Base-by-base conservation (phyloP, 2,329 filamentous ascomycete species). In the Talaromyces atroroseus region DNA sequence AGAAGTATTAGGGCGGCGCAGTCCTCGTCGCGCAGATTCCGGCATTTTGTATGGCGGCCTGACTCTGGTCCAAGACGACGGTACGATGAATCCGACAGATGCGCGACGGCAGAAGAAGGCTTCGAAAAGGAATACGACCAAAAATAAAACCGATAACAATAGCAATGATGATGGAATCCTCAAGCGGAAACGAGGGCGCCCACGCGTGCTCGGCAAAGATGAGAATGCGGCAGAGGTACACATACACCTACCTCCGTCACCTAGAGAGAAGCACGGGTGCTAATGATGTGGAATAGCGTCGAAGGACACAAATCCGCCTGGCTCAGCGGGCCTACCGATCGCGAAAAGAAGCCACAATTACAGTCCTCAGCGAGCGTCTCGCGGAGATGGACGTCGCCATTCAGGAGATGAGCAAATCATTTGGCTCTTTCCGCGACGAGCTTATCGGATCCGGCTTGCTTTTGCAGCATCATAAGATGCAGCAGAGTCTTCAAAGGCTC, bases 291-390 rank as follows among this genome's bases (percentile, higher is more conserved):
- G 2, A 24, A 48, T 62, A 89, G 88, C 86, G 90, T 60, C 86
- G 90, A 54, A 83, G 90, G 57, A 94, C 89, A 3, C 90, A 95
- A 68, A 94, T 95, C 61, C 84, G 91, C 26, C 80, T 92, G 55
- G 91, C 90, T 2, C 90, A 95, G 70, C 80, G 90, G 63, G 89
- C 89, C 1, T 95, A 95, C 66, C 84, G 91, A 10, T 83, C 88
- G 66, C 84, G 90, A 51, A 95, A 95, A 72, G 91, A 95, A 67
- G 86, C 82, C 21, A 87, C 88, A 7, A 92, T 95, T 55, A 81
- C 83, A 23, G 84, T 82, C 1, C 78, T 95, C 7, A 87, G 90
- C 67, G 80, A 82, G 58, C 81, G 85, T 60, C 88, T 92, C 29
- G 76, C 84, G 56, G 80, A 83, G 32, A 80, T 95, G 20, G 82